These are phyloP conservation scores for Aspergillus pseudoviridinutans DNA, from an alignment of 2,329 filamentous ascomycete species.

Conservation along the genomic window DNA sequence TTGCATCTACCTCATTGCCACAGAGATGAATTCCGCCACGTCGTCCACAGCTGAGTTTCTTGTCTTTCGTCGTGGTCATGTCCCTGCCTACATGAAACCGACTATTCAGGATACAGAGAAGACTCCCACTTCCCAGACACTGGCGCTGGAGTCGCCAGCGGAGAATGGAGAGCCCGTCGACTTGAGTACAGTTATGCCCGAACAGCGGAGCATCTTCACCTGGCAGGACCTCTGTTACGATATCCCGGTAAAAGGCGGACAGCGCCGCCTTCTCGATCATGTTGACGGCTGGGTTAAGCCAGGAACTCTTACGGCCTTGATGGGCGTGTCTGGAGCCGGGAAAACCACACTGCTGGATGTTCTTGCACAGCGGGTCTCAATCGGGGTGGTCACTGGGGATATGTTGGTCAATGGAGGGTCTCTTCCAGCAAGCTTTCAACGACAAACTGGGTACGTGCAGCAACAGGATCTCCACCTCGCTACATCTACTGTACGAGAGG, in stretches of 20 bases:
- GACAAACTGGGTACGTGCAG: slow-evolving; percentile 64
- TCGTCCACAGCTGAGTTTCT: slow-evolving; percentile 64
- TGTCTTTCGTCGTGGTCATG: slow-evolving; percentile 59
- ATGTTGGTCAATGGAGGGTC: slow-evolving; percentile 62
- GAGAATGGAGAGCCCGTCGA: slow-evolving; percentile 13
- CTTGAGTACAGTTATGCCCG: slow-evolving; percentile 19
- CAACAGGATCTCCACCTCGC: slow-evolving; percentile 74
- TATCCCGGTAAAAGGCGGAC: slow-evolving; percentile 49
- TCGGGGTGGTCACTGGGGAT: slow-evolving; percentile 62
- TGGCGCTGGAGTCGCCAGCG: slow-evolving; percentile 7
- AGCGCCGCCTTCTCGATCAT: slow-evolving; percentile 51
- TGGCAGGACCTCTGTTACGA: slow-evolving; percentile 57
- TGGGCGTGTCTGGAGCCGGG: slow-evolving; percentile 62
- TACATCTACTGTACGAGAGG: slow-evolving; percentile 82
- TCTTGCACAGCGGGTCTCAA: slow-evolving; percentile 54
- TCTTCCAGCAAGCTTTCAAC: slow-evolving; percentile 56
- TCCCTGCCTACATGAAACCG: slow-evolving; percentile 38
- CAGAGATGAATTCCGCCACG: slow-evolving; percentile 62
- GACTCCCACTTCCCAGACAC: slow-evolving; percentile 11
- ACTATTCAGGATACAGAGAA: slow-evolving; percentile 21
- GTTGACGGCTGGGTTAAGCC: slow-evolving; percentile 54
- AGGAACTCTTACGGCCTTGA: slow-evolving; percentile 35
- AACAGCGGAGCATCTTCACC: slow-evolving; percentile 41
- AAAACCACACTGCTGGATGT: slow-evolving; percentile 60
- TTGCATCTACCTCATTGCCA: slow-evolving; percentile 58